Evolutionary conservation across 106 monocot genomes (phyloP).

Genomic region (Dactylorhiza incarnata): DNA sequence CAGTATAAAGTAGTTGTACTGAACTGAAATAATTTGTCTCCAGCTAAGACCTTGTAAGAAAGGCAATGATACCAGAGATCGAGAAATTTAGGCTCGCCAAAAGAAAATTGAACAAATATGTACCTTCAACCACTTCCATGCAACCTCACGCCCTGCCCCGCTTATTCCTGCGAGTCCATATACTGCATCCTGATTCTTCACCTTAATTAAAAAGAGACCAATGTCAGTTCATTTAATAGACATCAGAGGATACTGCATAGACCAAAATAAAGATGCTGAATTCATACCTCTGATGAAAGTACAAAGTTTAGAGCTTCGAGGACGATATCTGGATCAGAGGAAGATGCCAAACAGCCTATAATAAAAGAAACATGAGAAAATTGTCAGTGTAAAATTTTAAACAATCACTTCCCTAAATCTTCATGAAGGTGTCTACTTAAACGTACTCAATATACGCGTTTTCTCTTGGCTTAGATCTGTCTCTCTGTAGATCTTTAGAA

Average conservation of each 20-base stretch:
- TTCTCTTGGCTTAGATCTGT: constrained; percentile 78
- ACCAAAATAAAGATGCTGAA: background rate
- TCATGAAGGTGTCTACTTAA: background rate
- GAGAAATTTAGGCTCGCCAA: background rate
- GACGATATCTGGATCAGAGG: constrained; percentile 60
- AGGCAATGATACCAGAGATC: background rate
- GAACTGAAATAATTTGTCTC: background rate
- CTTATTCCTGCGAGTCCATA: constrained; percentile 51
- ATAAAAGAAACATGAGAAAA: background rate
- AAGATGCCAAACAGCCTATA: constrained; percentile 59
- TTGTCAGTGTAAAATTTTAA: background rate
- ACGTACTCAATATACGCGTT: constrained; percentile 62
- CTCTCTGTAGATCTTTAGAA: constrained; percentile 72
- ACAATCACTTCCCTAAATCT: background rate
- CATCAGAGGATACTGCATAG: background rate
- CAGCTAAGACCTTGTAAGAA: background rate
- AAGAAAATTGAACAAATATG: background rate
- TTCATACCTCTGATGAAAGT: constrained; percentile 58
- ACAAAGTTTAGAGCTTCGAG: constrained; percentile 65
- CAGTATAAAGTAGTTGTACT: background rate
- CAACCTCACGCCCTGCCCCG: constrained; percentile 64
- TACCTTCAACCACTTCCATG: constrained; percentile 96
- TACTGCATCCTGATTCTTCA: constrained; percentile 72
- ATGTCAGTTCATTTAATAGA: background rate
- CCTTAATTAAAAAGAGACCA: constrained; percentile 28